Evolutionary conservation across 2,329 filamentous ascomycete species (phyloP), one percentile per base, ranked within the genome.

Genomic region (Nemania abortiva): DNA sequence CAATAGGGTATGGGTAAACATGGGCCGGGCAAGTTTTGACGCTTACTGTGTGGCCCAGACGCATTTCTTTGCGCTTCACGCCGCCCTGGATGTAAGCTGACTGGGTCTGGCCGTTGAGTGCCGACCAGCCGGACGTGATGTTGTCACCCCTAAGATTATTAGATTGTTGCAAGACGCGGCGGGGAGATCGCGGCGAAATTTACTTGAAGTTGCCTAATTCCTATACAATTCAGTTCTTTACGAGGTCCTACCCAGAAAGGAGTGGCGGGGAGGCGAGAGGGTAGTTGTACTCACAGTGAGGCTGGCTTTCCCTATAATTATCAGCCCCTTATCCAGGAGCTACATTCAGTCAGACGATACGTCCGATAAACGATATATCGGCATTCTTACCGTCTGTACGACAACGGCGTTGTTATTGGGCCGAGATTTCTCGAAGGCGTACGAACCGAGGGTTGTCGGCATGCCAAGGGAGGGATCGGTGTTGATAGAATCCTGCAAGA

Each of bases 381-480:
- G 10, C 10, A 18, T 18, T 49, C 20, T 49, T 49, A 49, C 45
- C 45, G 15, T 49, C 45, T 49, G 15, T 10, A 49, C 18, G 45
- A 49, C 45, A 20, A 49, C 45, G n/a, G 20, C 11, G 45, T 49
- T 49, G 18, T 5, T 49, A 9, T 49, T 49, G 15, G 45, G 45
- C 20, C 45, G 45, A 49, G 45, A 49, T 49, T 49, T 49, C 45
- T 20, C n/a, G 45, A 49, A 49, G 11, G 18, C 45, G 20, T 49
- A 22, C 4, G 20, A 49, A 10, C 52, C 52, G 18, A 55, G 15
- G 13, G 52, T 55, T 55, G 52, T 55, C 27, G 29, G 52, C 52
- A 55, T 55, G 29, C 27, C 52, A n/a, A 55, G 52, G n/a, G 27
- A 31, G 29, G 52, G 29, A 34, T 31, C 29, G 13, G 52, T 56